Base-by-base conservation (phyloP, 495 filamentous ascomycete species). In the Talaromyces borbonicus region DNA sequence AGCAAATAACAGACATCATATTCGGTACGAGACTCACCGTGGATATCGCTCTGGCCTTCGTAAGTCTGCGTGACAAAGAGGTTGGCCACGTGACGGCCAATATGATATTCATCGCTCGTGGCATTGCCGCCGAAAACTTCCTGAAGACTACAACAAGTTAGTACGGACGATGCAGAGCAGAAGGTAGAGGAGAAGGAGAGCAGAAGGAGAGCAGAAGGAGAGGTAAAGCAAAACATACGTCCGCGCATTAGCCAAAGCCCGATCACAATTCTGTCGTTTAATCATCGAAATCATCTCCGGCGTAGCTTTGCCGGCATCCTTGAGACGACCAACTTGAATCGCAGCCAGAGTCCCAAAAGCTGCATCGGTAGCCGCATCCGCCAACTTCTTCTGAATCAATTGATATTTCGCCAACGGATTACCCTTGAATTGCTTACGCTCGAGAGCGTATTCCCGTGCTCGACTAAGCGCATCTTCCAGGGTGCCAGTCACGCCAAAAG, bases 221-320 rank as follows among this genome's bases (percentile, higher is more conserved):
- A n/a, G n/a, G n/a, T n/a, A n/a, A n/a, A 20, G 43, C 48, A 6
- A 30, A 41, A 65, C 79, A 52, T 68, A 80, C 79, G 74, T 72
- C 47, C 92, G 74, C 23, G 90, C 79, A 56, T 90, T 87, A 9
- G 77, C 65, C 54, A 98, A 66, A 12, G 92, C 90, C 29, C 84
- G 75, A 62, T 98, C 92, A 67, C 93, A 97, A 62, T 98, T 98
- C 69, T 97, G 90, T 51, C 92, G 75, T 72, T 98, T 98, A 56
- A 96, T 81, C 87, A 98, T 93, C 31, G 84, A 90, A 56, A 98
- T 93, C 93, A 96, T 96, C 66, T 98, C 93, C 7, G 92, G 90
- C 2, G 85, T 80, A 19, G 75, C 74, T 63, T 87, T 83, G 12
- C 90, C 89, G 56, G 85, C 77, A 57, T 97, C 92, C 72, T 95